Evolutionary conservation across 768 basidiomycete species (phyloP).

Genomic region (Macrolepiota fuliginosa): DNA sequence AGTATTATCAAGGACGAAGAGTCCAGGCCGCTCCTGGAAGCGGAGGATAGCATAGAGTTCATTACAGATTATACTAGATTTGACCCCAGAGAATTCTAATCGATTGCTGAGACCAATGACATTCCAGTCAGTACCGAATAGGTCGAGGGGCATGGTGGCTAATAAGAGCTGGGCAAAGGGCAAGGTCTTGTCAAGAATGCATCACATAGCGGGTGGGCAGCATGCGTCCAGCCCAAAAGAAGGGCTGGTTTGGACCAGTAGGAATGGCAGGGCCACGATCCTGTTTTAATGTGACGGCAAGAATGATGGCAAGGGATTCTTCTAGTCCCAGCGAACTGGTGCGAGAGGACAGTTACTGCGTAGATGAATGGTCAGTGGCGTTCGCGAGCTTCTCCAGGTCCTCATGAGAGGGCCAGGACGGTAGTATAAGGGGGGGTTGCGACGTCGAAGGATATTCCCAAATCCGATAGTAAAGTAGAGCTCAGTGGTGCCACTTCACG

Average conservation of each 20-base stretch:
- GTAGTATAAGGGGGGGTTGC: not conserved
- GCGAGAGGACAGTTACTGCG: constrained; percentile 22
- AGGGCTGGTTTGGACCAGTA: not conserved
- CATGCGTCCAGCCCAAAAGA: constrained; percentile 16
- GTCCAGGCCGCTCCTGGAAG: not conserved
- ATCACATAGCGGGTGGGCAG: constrained; percentile 12
- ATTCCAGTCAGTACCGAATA: not conserved
- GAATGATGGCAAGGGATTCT: not conserved
- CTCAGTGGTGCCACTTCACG: not conserved
- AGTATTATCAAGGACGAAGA: not conserved
- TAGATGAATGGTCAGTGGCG: constrained; percentile 22
- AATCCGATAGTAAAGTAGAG: not conserved
- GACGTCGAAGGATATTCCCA: not conserved
- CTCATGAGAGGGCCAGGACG: constrained; percentile 3
- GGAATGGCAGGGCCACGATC: not conserved
- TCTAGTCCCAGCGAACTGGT: constrained; percentile 4
- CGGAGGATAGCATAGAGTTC: not conserved
- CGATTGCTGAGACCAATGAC: not conserved
- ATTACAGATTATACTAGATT: not conserved
- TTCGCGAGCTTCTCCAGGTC: constrained; percentile 13
- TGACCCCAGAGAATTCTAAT: not conserved
- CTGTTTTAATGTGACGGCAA: not conserved
- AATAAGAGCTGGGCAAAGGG: not conserved
- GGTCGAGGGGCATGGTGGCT: not conserved
- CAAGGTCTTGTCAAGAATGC: not conserved